phyloP scores from a whole-genome alignment of 345 rosid genomes.

The Eucalyptus dawsonii region DNA sequence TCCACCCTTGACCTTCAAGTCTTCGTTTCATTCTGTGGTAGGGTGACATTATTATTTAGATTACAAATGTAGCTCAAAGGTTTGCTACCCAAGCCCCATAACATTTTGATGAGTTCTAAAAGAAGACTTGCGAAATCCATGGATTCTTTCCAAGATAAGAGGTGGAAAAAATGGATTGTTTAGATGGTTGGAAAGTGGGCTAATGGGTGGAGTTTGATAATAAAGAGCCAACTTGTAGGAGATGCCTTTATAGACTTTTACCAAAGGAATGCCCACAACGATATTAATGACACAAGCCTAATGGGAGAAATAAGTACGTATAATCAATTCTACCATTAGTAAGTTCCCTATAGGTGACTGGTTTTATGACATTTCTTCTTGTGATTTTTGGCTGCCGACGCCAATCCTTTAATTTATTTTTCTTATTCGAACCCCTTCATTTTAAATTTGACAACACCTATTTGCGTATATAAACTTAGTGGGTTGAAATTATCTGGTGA shows the following conservation, averaged over 20 bases:
- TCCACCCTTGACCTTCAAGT: background rate
- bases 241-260: too few species aligned
- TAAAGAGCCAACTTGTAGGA: background rate
- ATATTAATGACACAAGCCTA: too few species aligned
- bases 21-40: background rate
- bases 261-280: background rate
- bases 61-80: background rate
- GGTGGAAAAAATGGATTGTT: background rate
- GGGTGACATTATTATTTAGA: background rate
- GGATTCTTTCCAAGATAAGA: background rate
- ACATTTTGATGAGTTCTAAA: background rate
- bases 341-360: accelerated
- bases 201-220: background rate
- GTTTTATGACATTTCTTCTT: too few species aligned
- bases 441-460: background rate
- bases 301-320: too few species aligned
- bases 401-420: background rate
- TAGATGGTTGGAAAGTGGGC: background rate
- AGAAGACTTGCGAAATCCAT: background rate
- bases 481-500: background rate
- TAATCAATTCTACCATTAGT: too few species aligned
- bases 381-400: background rate
- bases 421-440: background rate
- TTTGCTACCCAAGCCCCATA: background rate
- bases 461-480: background rate